These are phyloP conservation scores for Mortierella sp. DNA, from an alignment of 371 early-diverging fungal genomes.

Conservation along the genomic window DNA sequence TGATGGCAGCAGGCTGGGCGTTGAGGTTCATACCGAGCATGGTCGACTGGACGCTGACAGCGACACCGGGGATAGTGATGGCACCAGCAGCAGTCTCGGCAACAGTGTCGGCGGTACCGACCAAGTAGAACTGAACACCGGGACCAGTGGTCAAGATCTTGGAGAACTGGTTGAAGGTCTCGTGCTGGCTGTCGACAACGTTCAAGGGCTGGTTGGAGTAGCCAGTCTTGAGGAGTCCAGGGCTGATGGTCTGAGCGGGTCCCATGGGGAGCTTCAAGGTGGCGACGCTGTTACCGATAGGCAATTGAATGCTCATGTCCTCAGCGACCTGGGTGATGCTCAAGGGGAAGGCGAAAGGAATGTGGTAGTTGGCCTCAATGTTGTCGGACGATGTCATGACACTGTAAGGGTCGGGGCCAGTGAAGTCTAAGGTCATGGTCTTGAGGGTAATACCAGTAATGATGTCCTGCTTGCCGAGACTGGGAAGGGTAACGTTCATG, in stretches of 20 bases:
- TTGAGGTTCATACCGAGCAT: slow-evolving; percentile 64
- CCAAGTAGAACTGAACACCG: slow-evolving; percentile 63
- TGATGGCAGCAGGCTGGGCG: slow-evolving; percentile 61
- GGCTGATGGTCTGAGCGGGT: slow-evolving; percentile 61
- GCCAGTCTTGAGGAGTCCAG: slow-evolving; percentile 60
- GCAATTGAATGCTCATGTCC: slow-evolving; percentile 59
- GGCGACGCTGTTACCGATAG: slow-evolving; percentile 60
- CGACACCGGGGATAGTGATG: slow-evolving; percentile 64
- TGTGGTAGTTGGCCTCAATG: slow-evolving; percentile 65
- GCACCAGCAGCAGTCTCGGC: slow-evolving; percentile 69
- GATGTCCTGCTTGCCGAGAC: slow-evolving; percentile 60
- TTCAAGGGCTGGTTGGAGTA: slow-evolving; percentile 62
- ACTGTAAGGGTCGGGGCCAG: slow-evolving; percentile 62
- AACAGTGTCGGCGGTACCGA: slow-evolving; percentile 65
- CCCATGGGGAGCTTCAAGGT: slow-evolving; percentile 62
- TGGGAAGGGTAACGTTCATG: slow-evolving; percentile 67
- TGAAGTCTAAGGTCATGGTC: slow-evolving; percentile 68
- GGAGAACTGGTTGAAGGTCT: slow-evolving; percentile 63
- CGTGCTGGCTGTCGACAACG: slow-evolving; percentile 52
- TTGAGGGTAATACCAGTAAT: slow-evolving; percentile 65
- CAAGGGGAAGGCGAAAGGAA: slow-evolving; percentile 71
- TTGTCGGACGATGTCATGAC: slow-evolving; percentile 64
- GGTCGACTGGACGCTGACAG: slow-evolving; percentile 63
- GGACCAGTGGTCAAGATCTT: slow-evolving; percentile 61
- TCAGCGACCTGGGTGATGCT: slow-evolving; percentile 63